Evolutionary conservation across 2,329 filamentous ascomycete genomes (phyloP).

Genomic region (Chlorencoelia australis): DNA sequence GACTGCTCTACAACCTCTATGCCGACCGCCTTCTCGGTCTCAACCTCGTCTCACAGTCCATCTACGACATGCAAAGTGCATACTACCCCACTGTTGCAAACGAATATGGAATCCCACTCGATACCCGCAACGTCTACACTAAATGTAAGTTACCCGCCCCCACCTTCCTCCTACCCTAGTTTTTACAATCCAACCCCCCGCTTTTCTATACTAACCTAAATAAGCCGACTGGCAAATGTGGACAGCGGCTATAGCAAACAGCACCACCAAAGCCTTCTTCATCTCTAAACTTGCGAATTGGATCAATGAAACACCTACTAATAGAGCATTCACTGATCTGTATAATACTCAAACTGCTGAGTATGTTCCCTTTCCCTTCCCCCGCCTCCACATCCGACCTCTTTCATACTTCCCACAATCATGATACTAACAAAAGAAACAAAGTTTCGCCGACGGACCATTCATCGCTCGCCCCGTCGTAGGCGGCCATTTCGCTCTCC

Average conservation of each 20-base stretch:
- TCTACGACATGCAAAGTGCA: conserved; percentile 68
- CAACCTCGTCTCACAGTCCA: conserved; percentile 59
- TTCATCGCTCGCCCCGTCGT: conserved; percentile 75
- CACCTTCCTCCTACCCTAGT: too few species aligned
- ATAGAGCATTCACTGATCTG: conserved; percentile 67
- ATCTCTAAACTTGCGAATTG: conserved; percentile 60
- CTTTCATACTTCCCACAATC: neutral
- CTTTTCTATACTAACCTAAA: too few species aligned
- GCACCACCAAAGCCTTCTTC: conserved; percentile 53
- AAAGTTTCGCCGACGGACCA: conserved; percentile 11
- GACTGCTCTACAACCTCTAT: conserved; percentile 70
- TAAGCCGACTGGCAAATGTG: conserved; percentile 71
- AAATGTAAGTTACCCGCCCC: too few species aligned
- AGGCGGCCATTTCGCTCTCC: conserved; percentile 69
- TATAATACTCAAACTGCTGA: conserved; percentile 63
- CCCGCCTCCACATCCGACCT: too few species aligned
- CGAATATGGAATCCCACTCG: conserved; percentile 71
- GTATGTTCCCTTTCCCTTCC: conserved; percentile 30
- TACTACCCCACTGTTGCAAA: conserved; percentile 68
- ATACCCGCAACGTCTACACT: conserved; percentile 70
- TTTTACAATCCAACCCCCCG: too few species aligned
- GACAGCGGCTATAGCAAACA: conserved; percentile 62
- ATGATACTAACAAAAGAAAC: neutral
- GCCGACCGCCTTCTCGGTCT: conserved; percentile 71
- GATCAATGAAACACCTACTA: conserved; percentile 63